Percentiles rank a stretch among this genome's conserved stretches.
These are phyloP conservation scores for Saposhnikovia divaricata DNA, from an alignment of 129 eudicot genomes.

Conservation along the genomic window DNA sequence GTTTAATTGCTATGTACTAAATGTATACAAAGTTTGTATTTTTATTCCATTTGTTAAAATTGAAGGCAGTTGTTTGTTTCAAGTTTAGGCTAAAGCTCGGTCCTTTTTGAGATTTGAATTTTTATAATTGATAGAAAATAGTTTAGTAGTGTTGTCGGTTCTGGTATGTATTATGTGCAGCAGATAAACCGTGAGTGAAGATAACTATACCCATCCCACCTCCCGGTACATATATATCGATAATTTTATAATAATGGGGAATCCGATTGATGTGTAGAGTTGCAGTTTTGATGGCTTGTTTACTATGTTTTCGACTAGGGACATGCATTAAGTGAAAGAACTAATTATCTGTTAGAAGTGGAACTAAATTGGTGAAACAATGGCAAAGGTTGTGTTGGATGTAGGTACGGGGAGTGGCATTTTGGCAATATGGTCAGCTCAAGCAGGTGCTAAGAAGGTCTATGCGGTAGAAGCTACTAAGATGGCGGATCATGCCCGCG, in stretches of 20 bases:
- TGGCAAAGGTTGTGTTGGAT: conserved; percentile 82
- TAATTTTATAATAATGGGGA: neutral
- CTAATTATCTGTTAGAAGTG: neutral
- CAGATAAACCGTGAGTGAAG: neutral
- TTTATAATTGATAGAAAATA: neutral
- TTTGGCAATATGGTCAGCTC: conserved; percentile 94
- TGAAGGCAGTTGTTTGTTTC: neutral
- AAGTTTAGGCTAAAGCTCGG: neutral
- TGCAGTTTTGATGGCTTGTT: neutral
- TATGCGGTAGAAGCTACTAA: conserved; percentile 98
- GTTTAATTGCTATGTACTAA: neutral
- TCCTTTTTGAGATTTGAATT: neutral
- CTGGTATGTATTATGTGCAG: neutral
- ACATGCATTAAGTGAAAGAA: neutral
- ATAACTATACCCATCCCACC: neutral
- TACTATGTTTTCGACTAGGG: neutral
- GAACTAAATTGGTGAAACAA: conserved; percentile 35
- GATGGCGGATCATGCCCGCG: conserved; percentile 84
- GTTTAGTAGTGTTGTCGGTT: neutral
- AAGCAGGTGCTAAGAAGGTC: conserved; percentile 94
- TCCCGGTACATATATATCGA: neutral
- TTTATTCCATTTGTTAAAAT: neutral
- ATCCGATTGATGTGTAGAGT: neutral
- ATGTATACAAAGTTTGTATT: neutral
- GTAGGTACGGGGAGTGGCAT: conserved; percentile 98